These are phyloP conservation scores for Naegleria gruberi DNA, from an alignment of 208 protist genomes.

Conservation along the genomic window DNA sequence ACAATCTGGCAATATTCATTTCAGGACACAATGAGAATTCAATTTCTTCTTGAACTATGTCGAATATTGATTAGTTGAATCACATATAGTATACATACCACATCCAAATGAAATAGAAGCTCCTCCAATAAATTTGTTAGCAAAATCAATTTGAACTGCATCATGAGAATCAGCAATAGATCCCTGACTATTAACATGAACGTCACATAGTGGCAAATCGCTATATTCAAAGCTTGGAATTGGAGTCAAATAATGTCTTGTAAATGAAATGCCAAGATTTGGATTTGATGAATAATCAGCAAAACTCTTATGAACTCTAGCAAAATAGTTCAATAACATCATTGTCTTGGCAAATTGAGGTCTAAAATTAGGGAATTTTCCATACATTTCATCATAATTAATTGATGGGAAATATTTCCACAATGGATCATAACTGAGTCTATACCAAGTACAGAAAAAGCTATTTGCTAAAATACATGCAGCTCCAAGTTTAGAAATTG, in stretches of 20 bases:
- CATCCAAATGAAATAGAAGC: not conserved
- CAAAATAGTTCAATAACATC: not conserved
- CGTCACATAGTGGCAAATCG: not conserved
- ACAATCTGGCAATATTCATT: not conserved
- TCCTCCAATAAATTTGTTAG: not conserved
- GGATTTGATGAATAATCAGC: not conserved
- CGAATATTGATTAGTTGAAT: too few species aligned
- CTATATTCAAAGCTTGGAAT: not conserved
- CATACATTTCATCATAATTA: not conserved
- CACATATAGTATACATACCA: not conserved
- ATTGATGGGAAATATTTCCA: not conserved
- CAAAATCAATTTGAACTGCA: not conserved
- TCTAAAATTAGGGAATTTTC: not conserved
- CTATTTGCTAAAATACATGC: not conserved
- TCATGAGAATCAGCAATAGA: not conserved
- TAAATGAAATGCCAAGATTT: not conserved
- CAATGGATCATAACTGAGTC: not conserved
- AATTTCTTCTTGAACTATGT: slow-evolving; percentile 1
- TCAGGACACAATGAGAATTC: not conserved
- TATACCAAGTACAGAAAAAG: not conserved
- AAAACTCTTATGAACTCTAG: not conserved
- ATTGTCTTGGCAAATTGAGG: not conserved
- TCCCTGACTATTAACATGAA: not conserved
- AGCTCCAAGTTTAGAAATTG: not conserved
- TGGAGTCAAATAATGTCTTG: not conserved